Evolutionary conservation across 2,329 filamentous ascomycete genomes (phyloP).

Genomic region (Cytospora schulzeri): DNA sequence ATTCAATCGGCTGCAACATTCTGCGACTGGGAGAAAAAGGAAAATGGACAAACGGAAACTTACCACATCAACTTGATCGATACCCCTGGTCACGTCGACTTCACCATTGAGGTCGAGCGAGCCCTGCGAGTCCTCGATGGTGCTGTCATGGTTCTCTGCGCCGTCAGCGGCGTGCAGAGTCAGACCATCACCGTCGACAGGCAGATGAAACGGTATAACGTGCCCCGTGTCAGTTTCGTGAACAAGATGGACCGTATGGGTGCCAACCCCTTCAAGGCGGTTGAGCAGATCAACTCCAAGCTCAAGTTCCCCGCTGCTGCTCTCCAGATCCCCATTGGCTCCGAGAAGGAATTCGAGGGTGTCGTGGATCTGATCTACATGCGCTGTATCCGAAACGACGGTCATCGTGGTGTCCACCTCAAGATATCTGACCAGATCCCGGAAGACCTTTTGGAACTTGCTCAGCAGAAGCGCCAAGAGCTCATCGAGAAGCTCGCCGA

Average conservation of each 20-base stretch:
- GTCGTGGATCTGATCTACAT: constrained; percentile 91
- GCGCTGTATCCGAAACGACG: constrained; percentile 92
- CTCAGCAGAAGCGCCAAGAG: constrained; percentile 77
- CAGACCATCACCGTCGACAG: constrained; percentile 98
- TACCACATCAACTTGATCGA: constrained; percentile 99
- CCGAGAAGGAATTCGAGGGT: constrained; percentile 88
- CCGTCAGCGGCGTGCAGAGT: constrained; percentile 94
- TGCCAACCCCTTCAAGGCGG: constrained; percentile 94
- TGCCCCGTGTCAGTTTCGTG: constrained; percentile 92
- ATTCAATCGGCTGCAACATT: constrained; percentile 98
- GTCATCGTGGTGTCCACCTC: constrained; percentile 76
- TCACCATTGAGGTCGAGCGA: constrained; percentile 97
- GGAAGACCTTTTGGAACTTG: constrained; percentile 73
- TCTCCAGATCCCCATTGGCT: constrained; percentile 90
- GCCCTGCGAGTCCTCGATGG: constrained; percentile 93
- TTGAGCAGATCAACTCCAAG: constrained; percentile 97
- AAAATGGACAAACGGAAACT: constrained; percentile 80
- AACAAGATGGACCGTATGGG: constrained; percentile 99
- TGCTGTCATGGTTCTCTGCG: constrained; percentile 97
- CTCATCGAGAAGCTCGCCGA: constrained; percentile 95
- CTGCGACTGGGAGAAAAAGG: constrained; percentile 91
- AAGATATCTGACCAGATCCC: constrained; percentile 80
- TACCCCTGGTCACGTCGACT: constrained; percentile 97
- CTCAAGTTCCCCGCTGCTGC: constrained; percentile 91
- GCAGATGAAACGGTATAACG: constrained; percentile 98